Evolutionary conservation across 352 stramenopile genomes (phyloP), one percentile per base, ranked within the genome.

Genomic region (Saprolegnia parasitica): DNA sequence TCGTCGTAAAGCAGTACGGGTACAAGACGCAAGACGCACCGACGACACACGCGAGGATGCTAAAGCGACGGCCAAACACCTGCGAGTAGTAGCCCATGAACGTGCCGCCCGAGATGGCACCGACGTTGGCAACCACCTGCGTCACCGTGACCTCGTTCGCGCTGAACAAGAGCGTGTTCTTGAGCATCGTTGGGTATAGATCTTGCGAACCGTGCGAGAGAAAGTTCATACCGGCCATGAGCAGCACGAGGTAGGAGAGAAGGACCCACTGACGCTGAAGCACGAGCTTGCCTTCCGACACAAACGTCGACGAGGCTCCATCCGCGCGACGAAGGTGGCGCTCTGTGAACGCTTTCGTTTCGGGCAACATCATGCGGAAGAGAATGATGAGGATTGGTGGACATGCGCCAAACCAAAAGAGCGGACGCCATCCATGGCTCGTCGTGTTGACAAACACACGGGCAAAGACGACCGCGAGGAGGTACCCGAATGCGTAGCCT

Each of bases 61-160:
- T 77, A 1, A 86, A 57, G 4, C 79, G 79, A 68, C 77, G 77
- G 40, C 79, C 79, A 50, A 86, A 77, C 18, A 73, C 66, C 40
- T 86, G 76, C 35, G 79, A 86, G 77, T 86, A 86, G 76, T 82
- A 83, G 52, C 78, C 78, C 5, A 83, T 72, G 35, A 77, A n/a
- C 4, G 77, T 82, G 54, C 78, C 78, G n/a, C 78, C 78, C 21
- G 39, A 66, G 68, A 86, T 81, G 46, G 77, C 79, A 21, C 79
- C 79, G 9, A 83, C 9, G 65, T 86, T 86, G 24, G 79, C 79
- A 5, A 82, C 68, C 5, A 86, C 76, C 45, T 83, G 76, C 8
- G 74, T 81, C 26, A 81, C 76, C 0, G 77, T 84, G 56, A 86
- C 76, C 16, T 82, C 68, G 56, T 86, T 72, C 16, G 73, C 16